Conservation (phyloP, 768 basidiomycete species). For the Tulasnella sp. region DNA sequence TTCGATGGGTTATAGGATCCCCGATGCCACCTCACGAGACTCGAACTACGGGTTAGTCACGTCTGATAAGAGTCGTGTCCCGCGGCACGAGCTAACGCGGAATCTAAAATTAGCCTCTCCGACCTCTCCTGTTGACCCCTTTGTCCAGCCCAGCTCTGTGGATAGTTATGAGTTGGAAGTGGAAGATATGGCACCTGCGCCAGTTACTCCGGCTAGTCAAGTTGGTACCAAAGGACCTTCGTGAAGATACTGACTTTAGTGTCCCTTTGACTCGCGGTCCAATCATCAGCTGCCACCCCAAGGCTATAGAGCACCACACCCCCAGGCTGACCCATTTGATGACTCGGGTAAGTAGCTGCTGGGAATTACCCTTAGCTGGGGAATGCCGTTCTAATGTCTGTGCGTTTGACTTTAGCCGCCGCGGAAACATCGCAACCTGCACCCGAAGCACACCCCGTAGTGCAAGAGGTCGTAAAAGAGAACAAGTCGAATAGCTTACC, state of each 20-base stretch:
- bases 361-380: too few species aligned
- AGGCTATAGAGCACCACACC: not conserved
- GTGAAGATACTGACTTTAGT: too few species aligned
- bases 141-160: not conserved
- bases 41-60: not conserved
- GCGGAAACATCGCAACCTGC: not conserved
- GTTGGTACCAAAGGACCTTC: too few species aligned
- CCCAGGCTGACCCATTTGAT: not conserved
- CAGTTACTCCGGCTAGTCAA: not conserved
- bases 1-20: not conserved
- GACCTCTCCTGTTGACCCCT: not conserved
- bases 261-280: too few species aligned
- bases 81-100: not conserved
- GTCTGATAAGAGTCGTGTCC: not conserved
- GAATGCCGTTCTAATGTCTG: too few species aligned
- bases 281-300: not conserved
- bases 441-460: not conserved
- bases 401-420: not conserved
- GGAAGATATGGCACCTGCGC: not conserved
- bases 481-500: not conserved
- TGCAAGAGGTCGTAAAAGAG: not conserved
- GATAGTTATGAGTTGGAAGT: not conserved
- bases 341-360: not conserved
- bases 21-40: not conserved
- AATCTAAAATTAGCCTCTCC: not conserved